Percentiles rank a stretch among this genome's conserved stretches.
These are phyloP conservation scores for Aspergillus niger DNA, from an alignment of 2,329 filamentous ascomycete genomes.

Conservation along the genomic window DNA sequence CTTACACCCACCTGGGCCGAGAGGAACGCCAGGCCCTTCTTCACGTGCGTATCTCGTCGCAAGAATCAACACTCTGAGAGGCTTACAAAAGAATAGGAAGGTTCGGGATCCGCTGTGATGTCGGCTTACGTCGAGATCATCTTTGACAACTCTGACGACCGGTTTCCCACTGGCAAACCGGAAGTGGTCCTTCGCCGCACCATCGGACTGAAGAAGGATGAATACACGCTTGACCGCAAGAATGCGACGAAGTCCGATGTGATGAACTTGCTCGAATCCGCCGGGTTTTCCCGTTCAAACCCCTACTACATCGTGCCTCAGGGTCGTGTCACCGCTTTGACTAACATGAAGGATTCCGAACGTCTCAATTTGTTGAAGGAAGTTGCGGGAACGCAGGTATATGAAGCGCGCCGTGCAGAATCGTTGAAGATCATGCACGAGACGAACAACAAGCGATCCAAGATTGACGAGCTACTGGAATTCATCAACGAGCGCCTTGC, in stretches of 20 bases:
- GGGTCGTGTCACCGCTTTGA: conserved; percentile 90
- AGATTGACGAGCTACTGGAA: conserved; percentile 88
- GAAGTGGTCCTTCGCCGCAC: conserved; percentile 90
- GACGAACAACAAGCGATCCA: conserved; percentile 88
- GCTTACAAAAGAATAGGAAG: conserved; percentile 62
- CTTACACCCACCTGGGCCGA: conserved; percentile 91
- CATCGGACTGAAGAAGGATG: conserved; percentile 96
- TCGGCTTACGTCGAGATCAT: conserved; percentile 99
- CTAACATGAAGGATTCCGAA: conserved; percentile 98
- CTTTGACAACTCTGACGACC: conserved; percentile 95
- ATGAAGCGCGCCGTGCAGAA: conserved; percentile 87
- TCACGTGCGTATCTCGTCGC: conserved; percentile 57
- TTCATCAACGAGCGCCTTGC: conserved; percentile 88
- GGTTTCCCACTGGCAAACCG: conserved; percentile 88
- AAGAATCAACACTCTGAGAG: neutral
- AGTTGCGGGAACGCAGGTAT: conserved; percentile 96
- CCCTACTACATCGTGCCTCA: conserved; percentile 99
- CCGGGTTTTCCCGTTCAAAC: conserved; percentile 94
- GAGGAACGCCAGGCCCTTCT: conserved; percentile 94
- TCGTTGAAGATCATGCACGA: conserved; percentile 96
- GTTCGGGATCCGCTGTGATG: conserved; percentile 96
- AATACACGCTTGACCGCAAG: conserved; percentile 96
- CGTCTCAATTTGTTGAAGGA: conserved; percentile 89
- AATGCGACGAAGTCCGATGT: conserved; percentile 94
- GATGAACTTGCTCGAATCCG: conserved; percentile 91